These are phyloP conservation scores for Lasiosphaeria ovina DNA, from an alignment of 495 filamentous ascomycete species.

Conservation along the genomic window DNA sequence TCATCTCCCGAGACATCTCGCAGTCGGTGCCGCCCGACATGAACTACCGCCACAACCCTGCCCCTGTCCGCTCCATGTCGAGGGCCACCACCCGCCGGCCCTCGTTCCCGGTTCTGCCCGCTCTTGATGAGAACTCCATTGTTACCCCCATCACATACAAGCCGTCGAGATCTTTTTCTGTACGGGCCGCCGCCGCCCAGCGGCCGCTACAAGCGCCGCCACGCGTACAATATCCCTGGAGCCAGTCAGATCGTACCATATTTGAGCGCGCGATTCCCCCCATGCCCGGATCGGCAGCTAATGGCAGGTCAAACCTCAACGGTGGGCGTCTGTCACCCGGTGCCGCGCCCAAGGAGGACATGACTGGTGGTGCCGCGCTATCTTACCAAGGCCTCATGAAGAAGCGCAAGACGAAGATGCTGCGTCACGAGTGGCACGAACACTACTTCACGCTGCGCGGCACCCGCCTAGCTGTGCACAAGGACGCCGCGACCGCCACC, in stretches of 20 bases:
- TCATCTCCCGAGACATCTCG: constrained; percentile 67
- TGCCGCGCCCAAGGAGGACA: constrained; percentile 28
- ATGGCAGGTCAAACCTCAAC: constrained; percentile 39
- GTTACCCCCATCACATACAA: constrained; percentile 29
- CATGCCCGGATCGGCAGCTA: constrained; percentile 21
- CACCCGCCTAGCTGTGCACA: constrained; percentile 79
- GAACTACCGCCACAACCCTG: constrained; percentile 57
- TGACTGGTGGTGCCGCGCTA: constrained; percentile 47
- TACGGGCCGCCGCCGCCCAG: constrained; percentile 28
- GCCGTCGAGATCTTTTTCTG: constrained; percentile 32
- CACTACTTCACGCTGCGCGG: constrained; percentile 82
- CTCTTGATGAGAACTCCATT: constrained; percentile 51
- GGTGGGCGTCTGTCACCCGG: constrained; percentile 38
- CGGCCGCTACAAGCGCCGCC: constrained; percentile 45
- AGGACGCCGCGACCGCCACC: constrained; percentile 55
- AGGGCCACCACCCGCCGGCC: constrained; percentile 56
- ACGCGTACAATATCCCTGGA: constrained; percentile 49
- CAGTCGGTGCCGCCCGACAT: constrained; percentile 95
- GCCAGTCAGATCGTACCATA: constrained; percentile 35
- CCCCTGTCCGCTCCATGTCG: constrained; percentile 48
- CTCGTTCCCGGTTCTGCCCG: constrained; percentile 55
- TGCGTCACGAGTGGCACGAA: constrained; percentile 93
- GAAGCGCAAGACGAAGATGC: constrained; percentile 85
- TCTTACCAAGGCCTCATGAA: constrained; percentile 85
- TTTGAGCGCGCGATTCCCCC: constrained; percentile 40